Base-by-base conservation (phyloP, 495 filamentous ascomycete species). In the Astrocystis sublimbata region DNA sequence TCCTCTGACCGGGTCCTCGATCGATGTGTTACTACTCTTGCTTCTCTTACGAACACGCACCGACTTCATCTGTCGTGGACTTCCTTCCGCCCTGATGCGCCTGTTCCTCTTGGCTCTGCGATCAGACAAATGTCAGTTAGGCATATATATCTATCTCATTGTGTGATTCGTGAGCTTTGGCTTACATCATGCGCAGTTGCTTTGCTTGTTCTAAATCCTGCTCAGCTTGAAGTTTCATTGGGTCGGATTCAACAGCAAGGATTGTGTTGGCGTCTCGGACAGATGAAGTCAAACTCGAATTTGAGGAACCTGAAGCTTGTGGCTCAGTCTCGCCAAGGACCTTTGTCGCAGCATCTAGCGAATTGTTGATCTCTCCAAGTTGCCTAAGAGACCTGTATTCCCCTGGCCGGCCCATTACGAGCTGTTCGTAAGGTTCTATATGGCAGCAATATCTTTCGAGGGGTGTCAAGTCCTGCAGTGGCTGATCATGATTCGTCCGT, bases 371-470 rank as follows among this genome's bases (percentile, higher is more conserved):
- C 24, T 30, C 19, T 30, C 3, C n/a, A 15, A 57, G 51, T 6
- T 30, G 41, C 26, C 1, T 21, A 23, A 53, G 9, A 6, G 38
- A 45, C 17, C 13, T 26, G 15, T 2, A 17, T 2, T 24, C 17
- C n/a, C 24, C 24, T 43, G 26, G 15, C 23, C 40, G 30, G 33
- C 60, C 60, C 8, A 62, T 9, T 38, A 33, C 30, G 15, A 62
- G 21, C 51, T 62, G 51, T 21, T 62, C 60, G 4, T 62, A 15
- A 10, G 30, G 5, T 49, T 62, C 24, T 21, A 28, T 35, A 47
- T 62, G 3, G 38, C 1, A 46, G 7, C 17, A 49, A 33, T 62
- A 62, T 57, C 50, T 47, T n/a, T 55, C 60, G 4, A 62, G 51
- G n/a, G 60, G 51, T 5, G 28, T 41, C 15, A 45, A 38, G 12